Evolutionary conservation across 768 basidiomycete species (phyloP), one percentile per base, ranked within the genome.

Genomic region (Sporobolomyces roseus): DNA sequence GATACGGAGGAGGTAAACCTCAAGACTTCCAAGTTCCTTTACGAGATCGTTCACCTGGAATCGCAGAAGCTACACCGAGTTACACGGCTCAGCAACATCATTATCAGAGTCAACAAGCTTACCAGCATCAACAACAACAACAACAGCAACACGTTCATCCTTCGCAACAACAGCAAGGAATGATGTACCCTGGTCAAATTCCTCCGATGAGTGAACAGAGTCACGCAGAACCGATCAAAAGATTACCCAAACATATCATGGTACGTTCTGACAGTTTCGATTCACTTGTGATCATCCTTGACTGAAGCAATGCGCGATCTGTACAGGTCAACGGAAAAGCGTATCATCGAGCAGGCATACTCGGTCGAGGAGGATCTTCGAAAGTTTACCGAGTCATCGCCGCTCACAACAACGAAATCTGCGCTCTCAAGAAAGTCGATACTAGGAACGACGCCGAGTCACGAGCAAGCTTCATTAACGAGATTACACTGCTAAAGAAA

Each of bases 341-440:
- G 25, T 77, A 75, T 59, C 61, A 64, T 35, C 72, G 74, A 21
- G 69, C 68, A 17, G 75, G 75, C 4, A 55, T 77, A 80, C 87
- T 98, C 62, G 94, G 94, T 46, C 90, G 88, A 75, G 94, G 94
- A 49, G 94, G 94, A 0, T 88, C 92, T 13, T 96, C 93, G n/a
- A 88, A 90, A 54, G 94, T 99, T 46, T 99, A 87, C 78, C 88
- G 91, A 29, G 93, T 96, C 12, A 83, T 97, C 77, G 45, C 58
- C 5, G 89, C 85, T 76, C 81, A 83, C 46, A 81, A 83, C 52
- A 89, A 85, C 74, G 87, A 89, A 75, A 82, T 98, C 41, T 91
- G 85, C 75, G 94, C 94, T 14, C 84, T 99, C 77, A 99, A 99
- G 78, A 87, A 89, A 62, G 93, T 98, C 43, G 85, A 89, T 21